Conservation (phyloP, 768 basidiomycete genomes). For the Hypsizygus marmoreus region DNA sequence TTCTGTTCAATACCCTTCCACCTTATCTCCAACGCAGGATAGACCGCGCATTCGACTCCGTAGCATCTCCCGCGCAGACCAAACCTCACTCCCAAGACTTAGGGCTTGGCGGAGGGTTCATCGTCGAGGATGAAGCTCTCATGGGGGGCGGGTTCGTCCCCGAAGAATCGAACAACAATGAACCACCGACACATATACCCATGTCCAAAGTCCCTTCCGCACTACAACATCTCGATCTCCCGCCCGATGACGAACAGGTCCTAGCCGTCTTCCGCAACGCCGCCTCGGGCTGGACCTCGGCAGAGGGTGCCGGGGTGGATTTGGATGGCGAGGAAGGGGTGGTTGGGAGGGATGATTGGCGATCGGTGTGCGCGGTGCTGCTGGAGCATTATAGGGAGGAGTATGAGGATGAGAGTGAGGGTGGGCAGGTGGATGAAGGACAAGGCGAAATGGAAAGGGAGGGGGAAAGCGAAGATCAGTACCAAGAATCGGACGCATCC, state of each 20-base stretch:
- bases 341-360: slow-evolving; percentile 73
- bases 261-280: slow-evolving; percentile 76
- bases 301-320: slow-evolving; percentile 18
- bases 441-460: slow-evolving; percentile 20
- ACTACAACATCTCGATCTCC: slow-evolving; percentile 62
- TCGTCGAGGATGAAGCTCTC: slow-evolving; percentile 14
- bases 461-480: slow-evolving; percentile 18
- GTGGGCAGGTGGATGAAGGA: slow-evolving; percentile 25
- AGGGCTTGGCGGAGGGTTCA: background rate
- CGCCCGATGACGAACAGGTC: slow-evolving; percentile 73
- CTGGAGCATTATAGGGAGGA: slow-evolving; percentile 46
- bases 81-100: no score
- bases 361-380: slow-evolving; percentile 76
- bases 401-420: slow-evolving; percentile 26
- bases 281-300: slow-evolving; percentile 65
- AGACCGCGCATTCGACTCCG: slow-evolving; percentile 51
- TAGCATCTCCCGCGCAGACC: slow-evolving; percentile 13
- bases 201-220: slow-evolving; percentile 61
- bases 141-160: slow-evolving; percentile 22
- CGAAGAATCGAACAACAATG: slow-evolving; percentile 16
- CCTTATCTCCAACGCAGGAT: slow-evolving; percentile 43
- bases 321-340: slow-evolving; percentile 26
- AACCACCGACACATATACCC: slow-evolving; percentile 41
- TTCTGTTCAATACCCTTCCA: slow-evolving; percentile 43
- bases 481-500: slow-evolving; percentile 14